These are phyloP conservation scores for Cytospora leucostoma DNA, from an alignment of 2,329 filamentous ascomycete species.

Conservation along the genomic window DNA sequence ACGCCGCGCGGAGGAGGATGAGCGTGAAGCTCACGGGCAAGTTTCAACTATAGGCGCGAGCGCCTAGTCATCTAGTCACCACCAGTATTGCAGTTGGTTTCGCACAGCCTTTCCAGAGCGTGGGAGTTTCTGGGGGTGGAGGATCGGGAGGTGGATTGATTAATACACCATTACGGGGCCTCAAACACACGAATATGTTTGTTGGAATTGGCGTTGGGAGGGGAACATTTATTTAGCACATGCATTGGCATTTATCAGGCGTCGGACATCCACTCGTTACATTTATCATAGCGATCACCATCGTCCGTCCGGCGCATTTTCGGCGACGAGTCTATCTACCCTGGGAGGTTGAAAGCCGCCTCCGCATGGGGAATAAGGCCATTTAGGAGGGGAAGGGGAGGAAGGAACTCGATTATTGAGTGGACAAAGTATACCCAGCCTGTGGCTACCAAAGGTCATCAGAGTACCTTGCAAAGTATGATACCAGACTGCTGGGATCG, in stretches of 20 bases:
- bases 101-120: slow-evolving; percentile 12
- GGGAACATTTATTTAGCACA: slow-evolving; percentile 8
- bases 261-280: slow-evolving; percentile 22
- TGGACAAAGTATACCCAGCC: background rate
- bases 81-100: slow-evolving; percentile 1
- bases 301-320: slow-evolving; percentile 4
- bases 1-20: slow-evolving; percentile 25
- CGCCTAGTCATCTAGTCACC: background rate
- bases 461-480: slow-evolving; percentile 26
- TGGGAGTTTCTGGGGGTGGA: slow-evolving; percentile 14
- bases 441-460: slow-evolving; percentile 16
- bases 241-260: slow-evolving; percentile 17
- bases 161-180: background rate
- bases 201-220: slow-evolving; percentile 4
- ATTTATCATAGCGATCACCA: slow-evolving; percentile 5
- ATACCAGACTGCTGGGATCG: slow-evolving; percentile 24
- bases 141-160: background rate
- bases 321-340: slow-evolving; percentile 11
- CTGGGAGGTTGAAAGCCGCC: background rate
- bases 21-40: slow-evolving; percentile 27
- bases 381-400: background rate
- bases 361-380: background rate
- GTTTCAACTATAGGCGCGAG: slow-evolving; percentile 15
- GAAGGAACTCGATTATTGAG: slow-evolving; percentile 7
- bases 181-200: slow-evolving; percentile 11